These are phyloP conservation scores for Saturnispora sanitii DNA, from an alignment of 805 yeast species.

Conservation along the genomic window DNA sequence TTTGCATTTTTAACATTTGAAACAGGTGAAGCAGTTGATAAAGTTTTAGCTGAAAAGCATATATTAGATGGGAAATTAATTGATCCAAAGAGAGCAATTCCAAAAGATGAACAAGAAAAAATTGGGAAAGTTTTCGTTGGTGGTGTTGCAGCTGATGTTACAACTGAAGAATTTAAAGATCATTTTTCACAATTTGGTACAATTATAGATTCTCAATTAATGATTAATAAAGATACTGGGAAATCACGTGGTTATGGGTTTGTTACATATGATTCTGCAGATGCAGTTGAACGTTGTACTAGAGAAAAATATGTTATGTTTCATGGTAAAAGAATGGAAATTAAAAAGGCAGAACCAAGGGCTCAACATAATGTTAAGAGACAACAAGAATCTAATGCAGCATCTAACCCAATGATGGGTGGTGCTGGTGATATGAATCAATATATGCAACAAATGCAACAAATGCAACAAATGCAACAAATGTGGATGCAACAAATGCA, in stretches of 20 bases:
- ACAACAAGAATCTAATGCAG: conserved; percentile 12
- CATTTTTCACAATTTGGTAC: conserved; percentile 83
- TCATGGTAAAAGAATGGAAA: conserved; percentile 80
- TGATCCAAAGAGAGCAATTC: conserved; percentile 96
- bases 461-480: conserved; percentile 33
- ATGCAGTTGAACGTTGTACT: conserved; percentile 84
- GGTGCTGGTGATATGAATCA: conserved; percentile 33
- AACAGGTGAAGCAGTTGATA: conserved; percentile 73
- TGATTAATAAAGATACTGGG: conserved; percentile 96
- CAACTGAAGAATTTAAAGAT: conserved; percentile 78
- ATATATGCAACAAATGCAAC: conserved; percentile 55
- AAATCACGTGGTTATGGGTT: conserved; percentile 96
- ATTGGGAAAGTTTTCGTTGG: conserved; percentile 97
- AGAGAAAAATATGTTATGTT: conserved; percentile 72
- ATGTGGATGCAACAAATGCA: conserved; percentile 29
- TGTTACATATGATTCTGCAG: conserved; percentile 89
- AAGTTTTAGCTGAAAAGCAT: conserved; percentile 78
- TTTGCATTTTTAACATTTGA: conserved; percentile 89
- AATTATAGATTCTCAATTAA: conserved; percentile 90
- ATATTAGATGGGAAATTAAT: conserved; percentile 90
- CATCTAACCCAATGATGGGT: conserved; percentile 25
- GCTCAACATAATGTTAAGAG: conserved; percentile 38
- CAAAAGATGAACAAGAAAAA: conserved; percentile 93
- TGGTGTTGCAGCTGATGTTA: conserved; percentile 89
- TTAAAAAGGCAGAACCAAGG: conserved; percentile 77